Percentiles rank a stretch among this genome's conserved stretches.
Evolutionary conservation across 2,329 filamentous ascomycete species (phyloP).

Genomic region (Arthroderma sp.): DNA sequence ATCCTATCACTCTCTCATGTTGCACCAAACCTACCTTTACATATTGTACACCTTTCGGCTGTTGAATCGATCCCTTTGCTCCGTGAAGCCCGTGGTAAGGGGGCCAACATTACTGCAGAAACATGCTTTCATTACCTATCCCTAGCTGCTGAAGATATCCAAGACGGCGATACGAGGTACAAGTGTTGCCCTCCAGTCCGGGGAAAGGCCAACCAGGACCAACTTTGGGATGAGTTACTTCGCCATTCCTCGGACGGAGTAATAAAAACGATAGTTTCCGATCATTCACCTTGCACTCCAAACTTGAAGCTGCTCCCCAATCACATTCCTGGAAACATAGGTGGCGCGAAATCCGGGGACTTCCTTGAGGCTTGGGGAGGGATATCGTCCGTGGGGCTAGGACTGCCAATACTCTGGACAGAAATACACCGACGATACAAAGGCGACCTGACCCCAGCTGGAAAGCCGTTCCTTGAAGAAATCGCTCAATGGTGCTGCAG

Average conservation of each 20-base stretch:
- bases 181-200: conserved; percentile 94
- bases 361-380: conserved; percentile 97
- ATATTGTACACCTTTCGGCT: conserved; percentile 91
- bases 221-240: conserved; percentile 70
- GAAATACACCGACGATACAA: conserved; percentile 44
- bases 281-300: conserved; percentile 93
- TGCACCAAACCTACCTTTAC: conserved; percentile 70
- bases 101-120: conserved; percentile 81
- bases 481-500: conserved; percentile 75
- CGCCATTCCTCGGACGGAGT: conserved; percentile 54
- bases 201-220: conserved; percentile 66
- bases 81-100: conserved; percentile 56
- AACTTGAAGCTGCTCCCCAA: conserved; percentile 77
- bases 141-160: conserved; percentile 68
- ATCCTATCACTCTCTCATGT: conserved; percentile 70
- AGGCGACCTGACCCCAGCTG: conserved; percentile 23
- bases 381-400: conserved; percentile 85
- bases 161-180: conserved; percentile 76
- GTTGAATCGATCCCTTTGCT: conserved; percentile 75
- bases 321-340: conserved; percentile 45
- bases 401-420: conserved; percentile 80
- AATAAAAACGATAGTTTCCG: conserved; percentile 82
- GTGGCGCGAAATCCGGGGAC: conserved; percentile 39
- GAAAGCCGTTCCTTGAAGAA: conserved; percentile 48
- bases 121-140: conserved; percentile 94